These are phyloP conservation scores for Tricholoma terreum DNA, from an alignment of 768 basidiomycete species.

Conservation along the genomic window DNA sequence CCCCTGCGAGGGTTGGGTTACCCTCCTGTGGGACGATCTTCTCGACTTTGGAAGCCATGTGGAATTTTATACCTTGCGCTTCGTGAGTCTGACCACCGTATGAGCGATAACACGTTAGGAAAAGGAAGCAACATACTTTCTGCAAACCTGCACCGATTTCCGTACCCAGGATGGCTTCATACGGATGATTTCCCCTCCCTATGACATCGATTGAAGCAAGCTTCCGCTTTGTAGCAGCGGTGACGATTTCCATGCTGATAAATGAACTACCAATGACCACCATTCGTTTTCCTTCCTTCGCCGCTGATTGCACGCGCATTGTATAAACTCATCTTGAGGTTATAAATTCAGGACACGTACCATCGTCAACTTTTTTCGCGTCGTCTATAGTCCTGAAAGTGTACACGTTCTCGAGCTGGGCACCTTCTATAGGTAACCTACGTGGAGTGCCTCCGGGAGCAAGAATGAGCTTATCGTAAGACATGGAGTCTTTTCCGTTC, in stretches of 20 bases:
- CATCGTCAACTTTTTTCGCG: constrained; percentile 66
- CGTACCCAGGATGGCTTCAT: constrained; percentile 77
- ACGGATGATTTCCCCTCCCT: constrained; percentile 79
- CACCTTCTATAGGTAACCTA: constrained; percentile 73
- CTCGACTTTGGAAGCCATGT: constrained; percentile 67
- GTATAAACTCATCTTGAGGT: neutral
- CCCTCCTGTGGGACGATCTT: constrained; percentile 58
- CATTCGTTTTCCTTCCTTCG: constrained; percentile 68
- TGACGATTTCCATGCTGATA: constrained; percentile 91
- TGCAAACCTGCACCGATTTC: constrained; percentile 74
- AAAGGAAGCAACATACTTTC: constrained; percentile 48
- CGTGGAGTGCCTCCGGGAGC: constrained; percentile 75
- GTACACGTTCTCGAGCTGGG: constrained; percentile 70
- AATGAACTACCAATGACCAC: constrained; percentile 89
- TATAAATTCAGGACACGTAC: constrained; percentile 31
- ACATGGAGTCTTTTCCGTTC: constrained; percentile 51
- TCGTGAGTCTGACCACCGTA: constrained; percentile 60
- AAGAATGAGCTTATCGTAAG: constrained; percentile 78
- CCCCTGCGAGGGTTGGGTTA: constrained; percentile 52
- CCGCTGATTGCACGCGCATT: constrained; percentile 34
- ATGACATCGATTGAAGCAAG: constrained; percentile 82
- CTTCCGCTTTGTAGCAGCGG: constrained; percentile 67
- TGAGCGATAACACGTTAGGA: neutral
- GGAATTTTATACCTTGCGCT: constrained; percentile 80
- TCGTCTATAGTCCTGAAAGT: constrained; percentile 72